Percentiles rank a stretch among this genome's conserved stretches.
phyloP scores from a whole-genome alignment of 805 yeast species.

The Yarrowia osloensis region DNA sequence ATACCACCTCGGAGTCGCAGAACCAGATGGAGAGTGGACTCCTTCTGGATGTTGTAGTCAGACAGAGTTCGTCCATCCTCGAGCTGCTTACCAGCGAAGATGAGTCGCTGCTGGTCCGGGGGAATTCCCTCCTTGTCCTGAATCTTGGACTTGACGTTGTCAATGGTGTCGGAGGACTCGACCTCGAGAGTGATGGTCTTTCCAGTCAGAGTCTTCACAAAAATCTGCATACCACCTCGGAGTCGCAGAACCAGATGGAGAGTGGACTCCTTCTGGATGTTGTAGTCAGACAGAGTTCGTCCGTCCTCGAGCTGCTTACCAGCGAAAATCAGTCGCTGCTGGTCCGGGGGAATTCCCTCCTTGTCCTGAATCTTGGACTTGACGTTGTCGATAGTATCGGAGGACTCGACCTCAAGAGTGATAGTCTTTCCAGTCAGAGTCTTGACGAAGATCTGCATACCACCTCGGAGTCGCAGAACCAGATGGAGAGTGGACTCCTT shows the following conservation, averaged over 20 bases:
- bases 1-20: slow-evolving; percentile 86
- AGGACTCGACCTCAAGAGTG: slow-evolving; percentile 86
- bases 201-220: slow-evolving; percentile 86
- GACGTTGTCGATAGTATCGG: slow-evolving; percentile 93
- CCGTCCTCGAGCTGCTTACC: slow-evolving; percentile 97
- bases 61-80: slow-evolving; percentile 94
- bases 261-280: slow-evolving; percentile 92
- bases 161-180: slow-evolving; percentile 92
- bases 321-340: slow-evolving; percentile 90
- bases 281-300: slow-evolving; percentile 89
- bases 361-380: slow-evolving; percentile 93
- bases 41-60: slow-evolving; percentile 94
- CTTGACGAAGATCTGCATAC: slow-evolving; percentile 79
- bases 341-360: slow-evolving; percentile 97
- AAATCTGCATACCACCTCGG: slow-evolving; percentile 82
- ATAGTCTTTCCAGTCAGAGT: slow-evolving; percentile 88
- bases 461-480: slow-evolving; percentile 87
- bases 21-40: slow-evolving; percentile 81
- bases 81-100: slow-evolving; percentile 93
- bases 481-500: slow-evolving; percentile 86
- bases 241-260: slow-evolving; percentile 80
- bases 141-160: slow-evolving; percentile 89
- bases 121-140: slow-evolving; percentile 97
- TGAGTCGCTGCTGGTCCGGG: slow-evolving; percentile 93
- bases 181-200: slow-evolving; percentile 87